phyloP scores from a whole-genome alignment of 345 rosid species.

The Acer campestre region DNA sequence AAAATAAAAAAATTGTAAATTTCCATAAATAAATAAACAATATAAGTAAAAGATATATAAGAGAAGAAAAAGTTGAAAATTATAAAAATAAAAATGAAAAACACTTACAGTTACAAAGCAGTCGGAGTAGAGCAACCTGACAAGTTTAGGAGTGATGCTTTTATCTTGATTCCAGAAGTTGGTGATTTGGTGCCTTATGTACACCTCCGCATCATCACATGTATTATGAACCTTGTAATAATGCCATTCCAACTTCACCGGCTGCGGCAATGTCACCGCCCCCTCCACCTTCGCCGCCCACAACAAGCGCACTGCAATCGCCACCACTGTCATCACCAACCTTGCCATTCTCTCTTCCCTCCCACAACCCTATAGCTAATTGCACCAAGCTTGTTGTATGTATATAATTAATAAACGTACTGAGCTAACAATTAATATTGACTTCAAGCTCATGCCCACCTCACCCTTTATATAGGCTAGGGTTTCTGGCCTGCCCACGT shows the following conservation, averaged over 20 bases:
- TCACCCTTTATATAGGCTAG: constrained; percentile 31
- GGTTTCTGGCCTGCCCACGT: constrained; percentile 9
- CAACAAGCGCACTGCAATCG: constrained; percentile 38
- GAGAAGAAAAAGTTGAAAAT: background rate
- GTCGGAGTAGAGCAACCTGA: constrained; percentile 70
- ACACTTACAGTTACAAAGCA: constrained; percentile 60
- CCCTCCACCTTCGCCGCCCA: constrained; percentile 37
- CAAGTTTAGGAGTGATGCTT: constrained; percentile 62
- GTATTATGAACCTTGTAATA: constrained; percentile 49
- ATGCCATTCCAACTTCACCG: constrained; percentile 57
- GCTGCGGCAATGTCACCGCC: constrained; percentile 31
- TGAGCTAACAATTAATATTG: too few relatives aligned
- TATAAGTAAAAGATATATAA: background rate
- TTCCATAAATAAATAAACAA: background rate
- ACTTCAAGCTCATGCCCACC: background rate
- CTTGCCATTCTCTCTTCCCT: constrained; percentile 5
- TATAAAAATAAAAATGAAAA: background rate
- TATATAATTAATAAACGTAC: too few relatives aligned
- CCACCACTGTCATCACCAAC: constrained; percentile 16
- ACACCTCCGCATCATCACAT: constrained; percentile 57
- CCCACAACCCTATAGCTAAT: constrained; percentile 4
- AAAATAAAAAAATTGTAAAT: background rate
- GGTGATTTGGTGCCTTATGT: constrained; percentile 49
- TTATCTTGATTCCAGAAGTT: constrained; percentile 37
- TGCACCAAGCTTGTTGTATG: constrained; percentile 22